Conservation (phyloP, 768 basidiomycete species). For the Lanmaoa pseudosensibilis region DNA sequence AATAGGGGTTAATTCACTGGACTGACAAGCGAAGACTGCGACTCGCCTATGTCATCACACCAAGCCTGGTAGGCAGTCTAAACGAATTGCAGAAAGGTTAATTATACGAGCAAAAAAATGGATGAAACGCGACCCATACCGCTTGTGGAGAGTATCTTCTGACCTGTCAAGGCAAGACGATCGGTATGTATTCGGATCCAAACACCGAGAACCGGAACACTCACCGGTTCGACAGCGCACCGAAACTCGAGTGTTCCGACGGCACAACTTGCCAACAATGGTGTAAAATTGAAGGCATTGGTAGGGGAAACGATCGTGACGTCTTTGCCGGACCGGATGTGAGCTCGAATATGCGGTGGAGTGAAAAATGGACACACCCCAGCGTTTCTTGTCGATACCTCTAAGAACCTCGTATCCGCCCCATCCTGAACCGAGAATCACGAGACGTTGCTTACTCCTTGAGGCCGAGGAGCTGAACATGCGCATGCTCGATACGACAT, state of each 20-base stretch:
- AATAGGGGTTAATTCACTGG: slow-evolving; percentile 8
- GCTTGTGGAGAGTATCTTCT: slow-evolving; percentile 56
- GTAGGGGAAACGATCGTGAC: slow-evolving; percentile 67
- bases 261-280: slow-evolving; percentile 54
- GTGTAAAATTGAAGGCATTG: slow-evolving; percentile 42
- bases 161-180: slow-evolving; percentile 37
- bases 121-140: slow-evolving; percentile 35
- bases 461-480: slow-evolving; percentile 41
- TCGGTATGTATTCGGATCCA: slow-evolving; percentile 2
- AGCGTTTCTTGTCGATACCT: slow-evolving; percentile 67
- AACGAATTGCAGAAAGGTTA: not conserved
- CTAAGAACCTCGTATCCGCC: slow-evolving; percentile 71
- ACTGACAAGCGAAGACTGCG: not conserved
- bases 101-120: not conserved
- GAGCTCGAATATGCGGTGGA: not conserved
- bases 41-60: slow-evolving; percentile 68
- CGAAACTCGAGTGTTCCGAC: slow-evolving; percentile 86
- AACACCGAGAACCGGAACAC: slow-evolving; percentile 22
- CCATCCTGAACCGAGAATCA: slow-evolving; percentile 78
- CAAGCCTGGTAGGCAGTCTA: slow-evolving; percentile 72
- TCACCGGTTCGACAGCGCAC: slow-evolving; percentile 76
- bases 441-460: slow-evolving; percentile 43
- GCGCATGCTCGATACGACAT: slow-evolving; percentile 21
- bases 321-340: slow-evolving; percentile 40
- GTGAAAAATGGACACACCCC: slow-evolving; percentile 46